A percentile compares a stretch with the other conserved stretches of the same genome.
These are phyloP conservation scores for Phlyctochytrium bullatum DNA, from an alignment of 192 early-diverging fungal species.

Conservation along the genomic window DNA sequence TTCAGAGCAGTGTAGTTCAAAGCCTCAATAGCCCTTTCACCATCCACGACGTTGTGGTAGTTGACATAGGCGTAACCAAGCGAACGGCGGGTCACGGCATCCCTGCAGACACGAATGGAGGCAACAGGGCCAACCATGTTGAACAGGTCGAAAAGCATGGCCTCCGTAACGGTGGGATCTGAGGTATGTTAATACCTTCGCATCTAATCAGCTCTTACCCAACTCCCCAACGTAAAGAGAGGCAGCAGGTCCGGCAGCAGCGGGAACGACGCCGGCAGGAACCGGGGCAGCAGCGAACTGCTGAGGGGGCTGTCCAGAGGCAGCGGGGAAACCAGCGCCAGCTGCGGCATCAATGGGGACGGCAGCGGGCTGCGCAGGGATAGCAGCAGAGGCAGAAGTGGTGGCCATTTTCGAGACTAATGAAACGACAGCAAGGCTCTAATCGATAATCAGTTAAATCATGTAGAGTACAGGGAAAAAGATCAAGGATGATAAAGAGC, in stretches of 20 bases:
- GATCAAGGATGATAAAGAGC: not conserved
- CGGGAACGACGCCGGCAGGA: slow-evolving; percentile 34
- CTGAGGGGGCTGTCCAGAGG: slow-evolving; percentile 44
- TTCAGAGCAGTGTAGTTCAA: slow-evolving; percentile 97
- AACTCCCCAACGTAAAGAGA: slow-evolving; percentile 95
- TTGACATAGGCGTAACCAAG: slow-evolving; percentile 99
- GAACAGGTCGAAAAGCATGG: slow-evolving; percentile 96
- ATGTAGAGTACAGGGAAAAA: not conserved
- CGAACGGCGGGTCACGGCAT: slow-evolving; percentile 92
- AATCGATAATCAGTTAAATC: not conserved
- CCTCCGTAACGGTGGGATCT: slow-evolving; percentile 95
- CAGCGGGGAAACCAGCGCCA: slow-evolving; percentile 26
- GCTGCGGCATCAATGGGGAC: slow-evolving; percentile 16
- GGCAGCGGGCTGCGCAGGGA: slow-evolving; percentile 37
- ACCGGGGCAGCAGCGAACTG: too few relatives aligned
- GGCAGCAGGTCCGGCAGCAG: slow-evolving; percentile 26
- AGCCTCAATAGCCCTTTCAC: slow-evolving; percentile 85
- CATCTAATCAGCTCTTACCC: slow-evolving; percentile 33
- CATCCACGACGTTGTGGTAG: slow-evolving; percentile 88
- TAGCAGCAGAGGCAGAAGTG: slow-evolving; percentile 34
- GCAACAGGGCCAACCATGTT: slow-evolving; percentile 93
- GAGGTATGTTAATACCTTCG: not conserved
- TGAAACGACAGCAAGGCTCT: too few relatives aligned
- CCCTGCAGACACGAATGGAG: slow-evolving; percentile 96
- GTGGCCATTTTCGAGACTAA: slow-evolving; percentile 40